Evolutionary conservation across 192 early-diverging fungal species (phyloP), one percentile per base, ranked within the genome.

Genomic region (Spizellomyces punctatus): DNA sequence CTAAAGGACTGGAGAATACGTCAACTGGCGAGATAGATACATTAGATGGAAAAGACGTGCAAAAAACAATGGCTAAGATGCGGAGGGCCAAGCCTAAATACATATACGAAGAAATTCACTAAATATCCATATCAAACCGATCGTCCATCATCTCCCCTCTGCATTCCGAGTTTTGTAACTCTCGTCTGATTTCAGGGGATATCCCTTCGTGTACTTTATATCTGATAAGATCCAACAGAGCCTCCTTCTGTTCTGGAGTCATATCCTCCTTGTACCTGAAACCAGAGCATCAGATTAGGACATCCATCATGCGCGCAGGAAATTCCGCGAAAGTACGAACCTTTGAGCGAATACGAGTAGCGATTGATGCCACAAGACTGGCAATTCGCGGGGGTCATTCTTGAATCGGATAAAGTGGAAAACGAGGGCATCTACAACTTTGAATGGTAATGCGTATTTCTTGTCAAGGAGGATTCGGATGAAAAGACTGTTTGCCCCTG

Each of bases 281-380:
- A 59, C 41, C 6, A 43, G 41, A 36, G 27, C 41, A n/a, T 71
- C 12, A 45, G 19, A 61, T 59, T 17, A 66, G 36, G 27, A 45
- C 12, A 16, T n/a, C 16, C 21, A 65, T 46, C 16, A 65, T 5
- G 16, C 17, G 64, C 64, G 43, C 41, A 48, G 67, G 69, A 60
- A 10, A 4, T 17, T 55, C 16, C 64, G 54, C 66, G 7, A 17
- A 58, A 52, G 22, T 3, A 57, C 58, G 42, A 16, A 70, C 81
- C 93, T 82, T 84, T 99, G 97, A 44, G 87, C 92, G 90, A 99
- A 99, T 14, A 97, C 93, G 49, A 99, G 82, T 58, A 99, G 81
- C 6, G 95, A 81, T 83, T 99, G 96, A 76, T 99, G 97, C 97
- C 97, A 99, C 65, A 99, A 85, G 19, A 99, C 96, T 36, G 97